Percentiles rank a stretch among this genome's conserved stretches.
Evolutionary conservation across 2,329 filamentous ascomycete genomes (phyloP).

Genomic region (Acrocalymma vagum): DNA sequence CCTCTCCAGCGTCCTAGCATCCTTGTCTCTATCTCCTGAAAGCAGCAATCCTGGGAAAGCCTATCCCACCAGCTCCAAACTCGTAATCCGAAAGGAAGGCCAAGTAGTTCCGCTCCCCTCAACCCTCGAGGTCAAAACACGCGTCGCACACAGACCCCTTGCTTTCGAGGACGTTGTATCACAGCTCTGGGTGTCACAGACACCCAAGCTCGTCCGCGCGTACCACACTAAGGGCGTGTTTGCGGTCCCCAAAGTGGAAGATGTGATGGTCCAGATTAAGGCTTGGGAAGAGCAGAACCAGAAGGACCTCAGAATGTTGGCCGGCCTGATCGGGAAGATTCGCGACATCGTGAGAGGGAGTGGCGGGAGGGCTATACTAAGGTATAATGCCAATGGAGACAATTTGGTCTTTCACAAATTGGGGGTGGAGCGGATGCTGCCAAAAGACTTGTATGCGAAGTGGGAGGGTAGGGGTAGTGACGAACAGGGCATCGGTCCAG

Average conservation of each 20-base stretch:
- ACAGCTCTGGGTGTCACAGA: slow-evolving; percentile 59
- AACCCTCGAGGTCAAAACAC: slow-evolving; percentile 58
- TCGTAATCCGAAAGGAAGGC: slow-evolving; percentile 41
- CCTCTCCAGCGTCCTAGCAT: slow-evolving; percentile 9
- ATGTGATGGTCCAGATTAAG: slow-evolving; percentile 16
- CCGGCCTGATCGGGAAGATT: slow-evolving; percentile 18
- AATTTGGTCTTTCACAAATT: slow-evolving; percentile 9
- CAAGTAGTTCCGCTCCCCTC: slow-evolving; percentile 23
- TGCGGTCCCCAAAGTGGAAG: slow-evolving; percentile 12
- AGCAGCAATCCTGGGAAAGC: slow-evolving; percentile 3
- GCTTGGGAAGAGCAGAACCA: slow-evolving; percentile 23
- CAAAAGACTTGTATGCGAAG: slow-evolving; percentile 23
- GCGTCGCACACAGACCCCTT: slow-evolving; percentile 42
- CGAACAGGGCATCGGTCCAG: slow-evolving; percentile 6
- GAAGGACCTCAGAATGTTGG: slow-evolving; percentile 8
- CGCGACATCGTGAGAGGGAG: slow-evolving; percentile 11
- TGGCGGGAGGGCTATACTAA: slow-evolving; percentile 17
- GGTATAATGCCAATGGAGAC: slow-evolving; percentile 16
- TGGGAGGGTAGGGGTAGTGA: slow-evolving; percentile 28
- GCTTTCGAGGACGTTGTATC: slow-evolving; percentile 46
- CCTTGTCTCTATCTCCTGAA: slow-evolving; percentile 12
- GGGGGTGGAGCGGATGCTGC: slow-evolving; percentile 13
- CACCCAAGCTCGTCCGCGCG: slow-evolving; percentile 56
- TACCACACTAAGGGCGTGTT: slow-evolving; percentile 53
- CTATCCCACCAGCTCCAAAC: slow-evolving; percentile 9